Conservation (phyloP, 805 yeast genomes). For the Candida fluviatilis region DNA sequence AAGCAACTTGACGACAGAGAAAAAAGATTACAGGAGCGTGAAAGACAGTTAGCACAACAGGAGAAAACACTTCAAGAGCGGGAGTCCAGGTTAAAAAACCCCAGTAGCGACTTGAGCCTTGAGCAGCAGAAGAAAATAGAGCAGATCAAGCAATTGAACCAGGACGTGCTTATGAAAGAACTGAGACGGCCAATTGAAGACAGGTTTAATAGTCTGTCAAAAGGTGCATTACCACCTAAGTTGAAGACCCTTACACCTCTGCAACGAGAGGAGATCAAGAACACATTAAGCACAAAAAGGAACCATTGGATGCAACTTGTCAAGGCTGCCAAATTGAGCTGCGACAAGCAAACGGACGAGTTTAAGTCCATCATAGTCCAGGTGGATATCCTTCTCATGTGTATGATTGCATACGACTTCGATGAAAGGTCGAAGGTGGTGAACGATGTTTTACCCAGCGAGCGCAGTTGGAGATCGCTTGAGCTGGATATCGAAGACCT, state of each 20-base stretch:
- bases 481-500: slow-evolving; percentile 18
- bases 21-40: slow-evolving; percentile 3
- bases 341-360: slow-evolving; percentile 13
- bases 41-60: slow-evolving; percentile 3
- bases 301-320: slow-evolving; percentile 20
- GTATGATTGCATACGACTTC: slow-evolving; percentile 24
- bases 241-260: background rate
- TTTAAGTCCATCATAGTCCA: slow-evolving; percentile 19
- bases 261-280: slow-evolving; percentile 10
- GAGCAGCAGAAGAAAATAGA: slow-evolving; percentile 13
- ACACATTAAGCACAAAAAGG: slow-evolving; percentile 9
- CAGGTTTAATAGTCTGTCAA: background rate
- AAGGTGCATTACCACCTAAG: background rate
- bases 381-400: slow-evolving; percentile 24
- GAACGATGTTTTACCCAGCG: slow-evolving; percentile 23
- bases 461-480: slow-evolving; percentile 25
- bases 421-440: slow-evolving; percentile 28
- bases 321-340: slow-evolving; percentile 12
- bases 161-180: slow-evolving; percentile 15
- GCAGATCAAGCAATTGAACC: slow-evolving; percentile 16
- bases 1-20: slow-evolving; percentile 6
- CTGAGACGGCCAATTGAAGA: slow-evolving; percentile 7
- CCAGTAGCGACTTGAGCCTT: slow-evolving; percentile 1
- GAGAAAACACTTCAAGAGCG: slow-evolving; percentile 8
- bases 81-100: slow-evolving; percentile 7